phyloP scores from a whole-genome alignment of 1,139 yeast species.

The Hemisphaericaspora subhashii region DNA sequence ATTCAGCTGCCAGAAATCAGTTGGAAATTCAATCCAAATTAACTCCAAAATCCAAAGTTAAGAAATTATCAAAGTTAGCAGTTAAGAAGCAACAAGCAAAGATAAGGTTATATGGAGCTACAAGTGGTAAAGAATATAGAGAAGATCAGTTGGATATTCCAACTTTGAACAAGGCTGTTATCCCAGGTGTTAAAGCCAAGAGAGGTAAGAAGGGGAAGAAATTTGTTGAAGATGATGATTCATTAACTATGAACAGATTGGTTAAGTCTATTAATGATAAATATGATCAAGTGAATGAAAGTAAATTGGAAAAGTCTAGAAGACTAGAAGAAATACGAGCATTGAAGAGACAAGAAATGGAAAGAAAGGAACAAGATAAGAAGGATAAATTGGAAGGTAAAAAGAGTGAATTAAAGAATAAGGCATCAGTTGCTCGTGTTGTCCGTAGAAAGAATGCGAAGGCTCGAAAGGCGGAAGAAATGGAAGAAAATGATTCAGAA shows the following conservation, averaged over 20 bases:
- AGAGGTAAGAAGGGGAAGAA: conserved; percentile 93
- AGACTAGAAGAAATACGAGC: conserved; percentile 90
- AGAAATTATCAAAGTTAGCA: conserved; percentile 49
- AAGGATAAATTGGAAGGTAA: conserved; percentile 69
- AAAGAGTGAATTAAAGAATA: conserved; percentile 72
- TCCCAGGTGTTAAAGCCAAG: conserved; percentile 77
- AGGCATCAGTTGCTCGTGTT: conserved; percentile 66
- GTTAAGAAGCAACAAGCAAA: conserved; percentile 67
- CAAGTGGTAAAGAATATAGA: conserved; percentile 62
- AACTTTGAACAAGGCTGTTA: conserved; percentile 73
- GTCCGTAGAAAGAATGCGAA: conserved; percentile 71
- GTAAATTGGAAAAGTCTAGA: conserved; percentile 85
- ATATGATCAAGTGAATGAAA: conserved; percentile 78
- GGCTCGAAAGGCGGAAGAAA: conserved; percentile 40
- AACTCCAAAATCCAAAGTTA: conserved; percentile 58
- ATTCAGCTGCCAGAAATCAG: conserved; percentile 64
- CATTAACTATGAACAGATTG: conserved; percentile 62
- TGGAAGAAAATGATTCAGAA: conserved; percentile 20
- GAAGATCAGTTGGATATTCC: conserved; percentile 83
- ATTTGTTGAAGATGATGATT: conserved; percentile 74
- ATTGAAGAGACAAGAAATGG: conserved; percentile 81
- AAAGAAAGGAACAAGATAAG: conserved; percentile 74
- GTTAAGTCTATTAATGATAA: conserved; percentile 81
- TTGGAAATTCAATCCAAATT: conserved; percentile 61
- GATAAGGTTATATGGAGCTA: conserved; percentile 67